Base-by-base conservation (phyloP, 2,329 filamentous ascomycete species). In the Cytospora piceae region DNA sequence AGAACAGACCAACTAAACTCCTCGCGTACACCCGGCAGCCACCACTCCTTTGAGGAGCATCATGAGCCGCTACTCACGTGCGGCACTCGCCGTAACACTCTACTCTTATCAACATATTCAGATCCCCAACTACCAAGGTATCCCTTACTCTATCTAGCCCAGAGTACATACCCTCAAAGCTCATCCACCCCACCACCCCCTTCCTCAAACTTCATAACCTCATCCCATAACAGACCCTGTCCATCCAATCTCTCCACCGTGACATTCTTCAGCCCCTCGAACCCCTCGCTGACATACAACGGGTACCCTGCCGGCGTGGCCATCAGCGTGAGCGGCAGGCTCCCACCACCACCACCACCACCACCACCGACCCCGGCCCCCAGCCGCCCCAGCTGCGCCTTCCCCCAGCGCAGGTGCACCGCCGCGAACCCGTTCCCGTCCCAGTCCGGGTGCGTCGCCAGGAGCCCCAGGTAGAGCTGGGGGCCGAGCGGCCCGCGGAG, bases 371-470 rank as follows among this genome's bases (percentile, higher is more conserved):
- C 39, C 7, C 15, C 39, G 17, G 14, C 39, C 6, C 46, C 46
- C 29, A 67, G n/a, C 39, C 46, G 52, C 31, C 52, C 54, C 22
- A 60, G 63, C 20, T 62, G 54, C 2, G 49, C 51, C 55, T 59
- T 62, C 2, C 66, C 66, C 63, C 66, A 67, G 17, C 37, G 55
- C 8, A 67, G 39, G 17, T 65, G 66, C 17, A 24, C 17, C 17
- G 63, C 34, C 17, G 54, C 66, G 20, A 67, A 67, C 1, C 66
- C 63, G 20, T 67, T 61, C 8, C 66, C 66, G 37, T 67, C 66
- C 66, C 66, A 67, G 15, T 51, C 46, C 15, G 63, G 66, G 24
- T 67, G 63, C 20, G 66, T 67, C 14, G 66, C 66, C 11, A 67
- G 63, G 11, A 67, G 51, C 2, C 15, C 49, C 1, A 67, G 66